Percentiles rank a stretch among this genome's conserved stretches.
These are phyloP conservation scores for Rubus parviflorus DNA, from an alignment of 306 rosid genomes.

Conservation along the genomic window DNA sequence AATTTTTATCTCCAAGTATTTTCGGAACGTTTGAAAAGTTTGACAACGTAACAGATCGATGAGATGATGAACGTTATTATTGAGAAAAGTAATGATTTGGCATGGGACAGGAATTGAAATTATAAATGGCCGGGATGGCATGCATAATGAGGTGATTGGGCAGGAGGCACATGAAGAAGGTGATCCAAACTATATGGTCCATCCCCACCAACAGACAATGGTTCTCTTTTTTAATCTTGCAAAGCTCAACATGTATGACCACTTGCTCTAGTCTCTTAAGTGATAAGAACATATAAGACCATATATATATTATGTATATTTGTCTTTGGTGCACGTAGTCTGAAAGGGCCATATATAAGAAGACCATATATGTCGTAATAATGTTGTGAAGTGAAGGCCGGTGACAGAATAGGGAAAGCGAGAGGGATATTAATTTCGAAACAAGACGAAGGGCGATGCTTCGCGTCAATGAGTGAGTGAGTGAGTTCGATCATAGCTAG, in stretches of 20 bases:
- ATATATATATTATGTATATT: background rate
- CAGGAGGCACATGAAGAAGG: constrained; percentile 2
- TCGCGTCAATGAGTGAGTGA: background rate
- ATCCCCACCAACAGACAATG: constrained; percentile 15
- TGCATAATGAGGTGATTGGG: background rate
- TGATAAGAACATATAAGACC: background rate
- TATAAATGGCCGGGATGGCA: background rate
- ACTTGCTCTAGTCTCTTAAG: background rate
- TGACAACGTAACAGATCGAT: too few species aligned
- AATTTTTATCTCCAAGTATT: too few species aligned
- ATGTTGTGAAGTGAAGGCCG: background rate
- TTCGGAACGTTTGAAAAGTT: too few species aligned
- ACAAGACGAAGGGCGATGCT: constrained; percentile 20
- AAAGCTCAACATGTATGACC: background rate
- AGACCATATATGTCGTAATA: background rate
- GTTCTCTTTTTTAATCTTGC: constrained; percentile 1
- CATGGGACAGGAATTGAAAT: background rate
- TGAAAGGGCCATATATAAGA: background rate
- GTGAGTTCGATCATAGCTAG: background rate
- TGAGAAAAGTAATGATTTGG: background rate
- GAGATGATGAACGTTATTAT: background rate
- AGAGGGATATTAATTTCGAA: background rate
- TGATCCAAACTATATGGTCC: constrained; percentile 1
- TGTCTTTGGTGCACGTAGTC: background rate
- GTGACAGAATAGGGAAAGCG: background rate